Conservation (phyloP, 768 basidiomycete genomes). For the Boletus coccyginus region DNA sequence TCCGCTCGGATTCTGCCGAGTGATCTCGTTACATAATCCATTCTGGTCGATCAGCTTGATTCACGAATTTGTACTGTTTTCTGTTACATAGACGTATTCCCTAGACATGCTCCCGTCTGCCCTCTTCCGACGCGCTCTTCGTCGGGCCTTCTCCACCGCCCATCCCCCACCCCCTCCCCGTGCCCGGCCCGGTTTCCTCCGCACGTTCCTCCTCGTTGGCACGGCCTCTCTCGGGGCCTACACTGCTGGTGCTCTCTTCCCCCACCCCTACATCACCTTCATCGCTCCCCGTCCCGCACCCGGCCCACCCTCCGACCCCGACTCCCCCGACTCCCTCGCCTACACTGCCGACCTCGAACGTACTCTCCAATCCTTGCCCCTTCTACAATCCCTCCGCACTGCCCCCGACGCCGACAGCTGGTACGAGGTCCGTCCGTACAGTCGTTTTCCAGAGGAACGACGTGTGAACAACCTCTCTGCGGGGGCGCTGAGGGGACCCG, state of each 20-base stretch:
- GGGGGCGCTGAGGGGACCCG: constrained; percentile 84
- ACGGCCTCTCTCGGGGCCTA: constrained; percentile 35
- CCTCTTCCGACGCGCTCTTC: constrained; percentile 8
- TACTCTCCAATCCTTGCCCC: constrained; percentile 60
- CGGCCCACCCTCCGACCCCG: constrained; percentile 53
- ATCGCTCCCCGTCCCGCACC: constrained; percentile 79
- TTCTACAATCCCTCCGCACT: constrained; percentile 51
- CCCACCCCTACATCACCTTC: constrained; percentile 60
- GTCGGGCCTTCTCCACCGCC: constrained; percentile 19
- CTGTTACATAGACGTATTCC: too few relatives aligned
- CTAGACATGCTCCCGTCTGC: constrained; percentile 1
- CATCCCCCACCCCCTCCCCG: neutral
- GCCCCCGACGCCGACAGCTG: constrained; percentile 53
- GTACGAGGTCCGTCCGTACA: constrained; percentile 80
- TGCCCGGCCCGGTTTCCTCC: constrained; percentile 9
- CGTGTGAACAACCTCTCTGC: constrained; percentile 82
- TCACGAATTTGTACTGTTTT: too few relatives aligned
- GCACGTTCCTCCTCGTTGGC: constrained; percentile 19
- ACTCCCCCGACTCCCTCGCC: constrained; percentile 55
- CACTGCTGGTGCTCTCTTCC: constrained; percentile 63
- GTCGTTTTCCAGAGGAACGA: constrained; percentile 62
- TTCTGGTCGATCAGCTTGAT: neutral
- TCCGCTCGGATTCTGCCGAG: constrained; percentile 25
- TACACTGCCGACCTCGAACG: constrained; percentile 63
- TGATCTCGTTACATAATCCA: constrained; percentile 2